Evolutionary conservation across 2,329 filamentous ascomycete species (phyloP).

Genomic region (Colletotrichum noveboracense): DNA sequence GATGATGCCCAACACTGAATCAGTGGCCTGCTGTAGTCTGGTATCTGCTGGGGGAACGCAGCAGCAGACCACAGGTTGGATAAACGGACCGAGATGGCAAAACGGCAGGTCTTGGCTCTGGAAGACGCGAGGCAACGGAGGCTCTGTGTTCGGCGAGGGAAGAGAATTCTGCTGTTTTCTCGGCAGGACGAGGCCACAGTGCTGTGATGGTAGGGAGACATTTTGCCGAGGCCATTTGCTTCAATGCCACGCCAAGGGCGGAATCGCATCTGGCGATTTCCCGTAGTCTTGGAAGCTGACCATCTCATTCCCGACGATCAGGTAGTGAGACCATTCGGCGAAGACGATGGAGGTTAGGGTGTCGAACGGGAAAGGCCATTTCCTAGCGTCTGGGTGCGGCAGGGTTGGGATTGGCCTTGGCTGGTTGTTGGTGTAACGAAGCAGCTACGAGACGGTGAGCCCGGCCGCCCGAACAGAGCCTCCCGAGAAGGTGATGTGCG

Average conservation of each 20-base stretch:
- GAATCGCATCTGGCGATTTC: background rate
- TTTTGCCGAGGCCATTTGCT: background rate
- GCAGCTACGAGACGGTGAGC: background rate
- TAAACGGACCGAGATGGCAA: background rate
- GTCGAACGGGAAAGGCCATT: background rate
- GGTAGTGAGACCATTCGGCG: background rate
- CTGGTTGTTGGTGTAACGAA: background rate
- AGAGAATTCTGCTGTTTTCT: background rate
- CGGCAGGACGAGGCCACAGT: background rate
- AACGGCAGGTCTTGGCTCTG: background rate
- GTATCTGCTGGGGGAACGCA: background rate
- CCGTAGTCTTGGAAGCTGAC: background rate
- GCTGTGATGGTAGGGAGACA: constrained; percentile 10
- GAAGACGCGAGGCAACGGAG: background rate
- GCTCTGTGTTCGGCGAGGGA: background rate
- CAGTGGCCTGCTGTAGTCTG: background rate
- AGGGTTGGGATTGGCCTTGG: background rate
- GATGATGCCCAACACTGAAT: background rate
- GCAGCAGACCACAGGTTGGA: background rate
- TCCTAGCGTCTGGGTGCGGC: background rate
- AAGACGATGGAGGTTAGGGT: background rate
- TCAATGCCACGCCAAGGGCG: background rate
- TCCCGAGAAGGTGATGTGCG: background rate
- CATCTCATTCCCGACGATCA: background rate
- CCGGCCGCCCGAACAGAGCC: background rate